Base-by-base conservation (phyloP, 805 yeast genomes). In the Nakazawaea holstii region DNA sequence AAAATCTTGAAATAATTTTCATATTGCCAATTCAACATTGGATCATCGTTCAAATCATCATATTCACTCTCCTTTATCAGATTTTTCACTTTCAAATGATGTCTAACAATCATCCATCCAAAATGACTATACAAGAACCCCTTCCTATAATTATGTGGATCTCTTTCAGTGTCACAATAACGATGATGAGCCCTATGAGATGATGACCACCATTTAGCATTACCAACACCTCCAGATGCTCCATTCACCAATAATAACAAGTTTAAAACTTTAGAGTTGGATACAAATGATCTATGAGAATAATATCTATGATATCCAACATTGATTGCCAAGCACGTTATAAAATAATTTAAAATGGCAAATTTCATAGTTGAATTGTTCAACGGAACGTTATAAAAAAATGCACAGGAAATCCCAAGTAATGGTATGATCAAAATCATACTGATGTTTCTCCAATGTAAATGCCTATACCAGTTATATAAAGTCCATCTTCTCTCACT, bases 101-200 rank as follows among this genome's bases (percentile, higher is more conserved):
- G 90, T 54, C 74, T 75, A 50, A 84, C 70, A 31, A 89, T 60
- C 68, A 87, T 75, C 95, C 96, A 91, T 3, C 97, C 97, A 67
- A 89, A 71, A 66, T 90, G 96, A 31, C 92, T 80, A 77, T 80
- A 90, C 57, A 77, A 66, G 56, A 89, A 74, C 0, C 97, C 97
- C 50, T 86, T 75, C 59, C 91, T 78, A 35, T 86, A 83, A 58
- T 82, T 82, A 65, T 87, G 89, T 1, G 98, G 97, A 64, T 91
- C 98, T 57, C 77, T 75, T 51, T 87, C 95, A 0, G 95, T 84
- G 60, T 91, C 96, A 38, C 94, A 83, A 63, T 77, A 87, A 49
- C 92, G 79, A 65, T 91, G 97, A 67, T 91, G 97, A 4, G 94
- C 90, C 50, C 95, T 72, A 69, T 91, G 98, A 40, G 87, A 73